These are phyloP conservation scores for Posidonia oceanica DNA, from an alignment of 116 monocot genomes.

Conservation along the genomic window DNA sequence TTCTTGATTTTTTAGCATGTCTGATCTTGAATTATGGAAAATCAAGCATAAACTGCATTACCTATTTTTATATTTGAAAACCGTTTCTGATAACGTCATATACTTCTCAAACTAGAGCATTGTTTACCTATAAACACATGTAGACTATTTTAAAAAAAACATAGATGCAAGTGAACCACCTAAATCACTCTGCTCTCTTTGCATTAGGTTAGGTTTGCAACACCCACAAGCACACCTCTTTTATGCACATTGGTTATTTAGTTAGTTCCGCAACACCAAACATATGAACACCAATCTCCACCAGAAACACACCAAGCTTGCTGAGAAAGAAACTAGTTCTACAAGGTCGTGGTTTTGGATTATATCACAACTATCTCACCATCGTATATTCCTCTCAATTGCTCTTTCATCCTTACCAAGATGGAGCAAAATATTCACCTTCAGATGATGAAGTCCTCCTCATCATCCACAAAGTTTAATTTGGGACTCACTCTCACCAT, in stretches of 20 bases:
- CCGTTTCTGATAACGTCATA: no score
- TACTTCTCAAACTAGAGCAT: no score
- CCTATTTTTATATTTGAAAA: no score
- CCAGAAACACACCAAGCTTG: conserved; percentile 5
- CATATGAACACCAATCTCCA: neutral
- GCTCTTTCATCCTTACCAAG: neutral
- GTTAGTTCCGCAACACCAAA: conserved; percentile 13
- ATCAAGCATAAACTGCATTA: no score
- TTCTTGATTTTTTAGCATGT: no score
- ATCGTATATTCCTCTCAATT: no score
- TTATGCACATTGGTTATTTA: neutral
- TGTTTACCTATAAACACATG: no score
- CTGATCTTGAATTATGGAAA: no score
- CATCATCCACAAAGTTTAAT: neutral
- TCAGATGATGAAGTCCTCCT: neutral
- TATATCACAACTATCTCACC: neutral
- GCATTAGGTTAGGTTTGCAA: conserved; percentile 8
- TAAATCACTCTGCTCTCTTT: neutral
- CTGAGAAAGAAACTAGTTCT: neutral
- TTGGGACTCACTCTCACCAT: conserved; percentile 1
- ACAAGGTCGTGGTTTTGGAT: neutral
- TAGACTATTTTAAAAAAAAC: neutral
- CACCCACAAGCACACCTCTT: neutral
- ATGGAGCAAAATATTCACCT: neutral
- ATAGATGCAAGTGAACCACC: neutral